Percentiles rank a stretch among this genome's conserved stretches.
phyloP scores from a whole-genome alignment of 2,329 filamentous ascomycete genomes.

The Tolypocladium sp. region DNA sequence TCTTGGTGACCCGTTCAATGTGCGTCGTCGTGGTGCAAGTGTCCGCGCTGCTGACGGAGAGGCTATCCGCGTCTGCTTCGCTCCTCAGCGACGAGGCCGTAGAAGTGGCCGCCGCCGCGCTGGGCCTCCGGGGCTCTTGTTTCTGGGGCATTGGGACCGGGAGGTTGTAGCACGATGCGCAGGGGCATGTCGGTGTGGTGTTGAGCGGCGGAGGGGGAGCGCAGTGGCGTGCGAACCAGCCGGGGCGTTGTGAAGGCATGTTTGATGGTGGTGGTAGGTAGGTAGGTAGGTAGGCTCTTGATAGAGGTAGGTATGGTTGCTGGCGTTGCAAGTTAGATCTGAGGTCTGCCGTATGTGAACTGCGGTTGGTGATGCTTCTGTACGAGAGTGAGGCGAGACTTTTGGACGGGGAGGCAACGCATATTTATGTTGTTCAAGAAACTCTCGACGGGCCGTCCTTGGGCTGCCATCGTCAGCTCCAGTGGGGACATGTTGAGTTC shows the following conservation, averaged over 20 bases:
- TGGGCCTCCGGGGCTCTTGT: not conserved
- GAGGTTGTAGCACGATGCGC: conserved; percentile 13
- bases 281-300: not conserved
- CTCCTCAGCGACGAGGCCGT: too few relatives aligned
- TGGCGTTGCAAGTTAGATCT: not conserved
- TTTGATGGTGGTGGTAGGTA: not conserved
- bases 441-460: not conserved
- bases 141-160: not conserved
- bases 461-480: not conserved
- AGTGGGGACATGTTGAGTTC: not conserved
- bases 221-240: conserved; percentile 32
- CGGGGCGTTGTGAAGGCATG: conserved; percentile 22
- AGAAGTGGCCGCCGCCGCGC: not conserved
- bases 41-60: not conserved
- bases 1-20: not conserved
- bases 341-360: not conserved
- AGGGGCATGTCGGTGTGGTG: conserved; percentile 23
- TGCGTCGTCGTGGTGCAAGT: not conserved
- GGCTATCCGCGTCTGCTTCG: not conserved
- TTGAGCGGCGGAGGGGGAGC: conserved; percentile 27
- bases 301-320: not conserved
- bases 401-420: not conserved
- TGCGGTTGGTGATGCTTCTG: not conserved
- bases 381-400: too few relatives aligned
- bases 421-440: not conserved